Percentiles rank a stretch among this genome's conserved stretches.
phyloP scores from a whole-genome alignment of 2,329 filamentous ascomycete genomes.

The Fusarium illudens region DNA sequence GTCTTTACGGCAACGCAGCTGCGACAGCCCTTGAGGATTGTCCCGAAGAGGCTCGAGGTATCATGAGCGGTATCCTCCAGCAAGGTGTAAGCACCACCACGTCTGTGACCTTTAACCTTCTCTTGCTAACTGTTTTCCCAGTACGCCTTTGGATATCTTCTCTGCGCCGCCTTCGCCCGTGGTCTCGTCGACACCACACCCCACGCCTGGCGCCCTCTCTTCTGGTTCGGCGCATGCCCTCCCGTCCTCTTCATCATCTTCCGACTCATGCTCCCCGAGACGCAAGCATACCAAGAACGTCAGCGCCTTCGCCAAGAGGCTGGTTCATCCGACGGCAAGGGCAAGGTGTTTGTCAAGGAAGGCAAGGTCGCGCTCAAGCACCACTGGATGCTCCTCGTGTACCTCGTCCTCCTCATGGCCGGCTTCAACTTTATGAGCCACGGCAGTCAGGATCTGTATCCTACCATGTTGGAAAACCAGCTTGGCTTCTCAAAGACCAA shows the following conservation, averaged over 20 bases:
- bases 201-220: slow-evolving; percentile 84
- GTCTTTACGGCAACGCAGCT: slow-evolving; percentile 79
- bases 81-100: slow-evolving; percentile 61
- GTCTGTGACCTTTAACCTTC: accelerated
- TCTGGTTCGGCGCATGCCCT: slow-evolving; percentile 87
- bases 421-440: slow-evolving; percentile 94
- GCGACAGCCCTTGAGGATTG: slow-evolving; percentile 82
- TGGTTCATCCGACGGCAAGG: slow-evolving; percentile 41
- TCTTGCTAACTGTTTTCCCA: slow-evolving; percentile 28
- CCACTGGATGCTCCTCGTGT: slow-evolving; percentile 82
- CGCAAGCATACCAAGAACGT: slow-evolving; percentile 74
- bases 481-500: slow-evolving; percentile 60
- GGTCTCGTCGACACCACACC: slow-evolving; percentile 78
- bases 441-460: slow-evolving; percentile 72
- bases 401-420: slow-evolving; percentile 86
- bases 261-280: slow-evolving; percentile 82
- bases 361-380: slow-evolving; percentile 79
- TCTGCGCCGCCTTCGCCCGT: slow-evolving; percentile 65
- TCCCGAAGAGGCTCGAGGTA: slow-evolving; percentile 71
- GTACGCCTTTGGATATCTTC: slow-evolving; percentile 72
- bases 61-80: slow-evolving; percentile 80
- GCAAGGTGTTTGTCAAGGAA: slow-evolving; percentile 73
- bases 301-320: slow-evolving; percentile 65
- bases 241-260: slow-evolving; percentile 83
- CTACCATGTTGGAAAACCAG: slow-evolving; percentile 67